Evolutionary conservation across 176 grass and related monocot species (phyloP).

Genomic region (Aegilops longissima): DNA sequence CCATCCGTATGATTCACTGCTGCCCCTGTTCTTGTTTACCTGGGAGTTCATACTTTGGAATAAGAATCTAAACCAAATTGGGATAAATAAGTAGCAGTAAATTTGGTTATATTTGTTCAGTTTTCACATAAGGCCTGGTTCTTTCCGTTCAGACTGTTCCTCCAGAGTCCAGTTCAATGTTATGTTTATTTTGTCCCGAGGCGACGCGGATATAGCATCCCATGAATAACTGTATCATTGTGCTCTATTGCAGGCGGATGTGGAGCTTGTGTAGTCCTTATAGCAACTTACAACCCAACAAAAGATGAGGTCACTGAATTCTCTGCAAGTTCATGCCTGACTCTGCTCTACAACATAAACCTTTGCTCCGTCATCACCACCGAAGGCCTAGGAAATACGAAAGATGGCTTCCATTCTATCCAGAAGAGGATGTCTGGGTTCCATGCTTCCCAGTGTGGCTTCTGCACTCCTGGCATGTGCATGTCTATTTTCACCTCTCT

Average conservation of each 20-base stretch:
- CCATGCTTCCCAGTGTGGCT: slow-evolving; percentile 69
- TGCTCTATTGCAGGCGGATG: slow-evolving; percentile 57
- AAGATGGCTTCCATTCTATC: slow-evolving; percentile 64
- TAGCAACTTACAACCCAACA: slow-evolving; percentile 59
- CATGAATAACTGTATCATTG: not conserved
- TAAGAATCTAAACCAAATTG: not conserved
- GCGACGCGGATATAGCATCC: not conserved
- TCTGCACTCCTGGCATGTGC: slow-evolving; percentile 89
- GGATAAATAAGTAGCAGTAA: not conserved
- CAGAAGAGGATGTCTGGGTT: slow-evolving; percentile 72
- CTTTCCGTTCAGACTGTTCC: too few relatives aligned
- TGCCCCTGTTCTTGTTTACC: too few relatives aligned
- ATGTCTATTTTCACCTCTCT: slow-evolving; percentile 84
- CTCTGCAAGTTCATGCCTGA: slow-evolving; percentile 62
- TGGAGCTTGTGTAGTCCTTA: slow-evolving; percentile 74
- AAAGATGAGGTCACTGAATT: slow-evolving; percentile 63
- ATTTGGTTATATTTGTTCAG: too few relatives aligned
- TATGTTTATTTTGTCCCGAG: too few relatives aligned
- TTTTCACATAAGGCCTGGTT: too few relatives aligned
- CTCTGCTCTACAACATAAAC: slow-evolving; percentile 71
- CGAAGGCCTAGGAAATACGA: slow-evolving; percentile 52
- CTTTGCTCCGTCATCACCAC: slow-evolving; percentile 72
- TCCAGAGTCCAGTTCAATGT: too few relatives aligned
- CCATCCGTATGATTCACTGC: too few relatives aligned
- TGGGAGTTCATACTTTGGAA: not conserved